Conservation (phyloP, 495 filamentous ascomycete genomes). For the Penicillium cataractarum region DNA sequence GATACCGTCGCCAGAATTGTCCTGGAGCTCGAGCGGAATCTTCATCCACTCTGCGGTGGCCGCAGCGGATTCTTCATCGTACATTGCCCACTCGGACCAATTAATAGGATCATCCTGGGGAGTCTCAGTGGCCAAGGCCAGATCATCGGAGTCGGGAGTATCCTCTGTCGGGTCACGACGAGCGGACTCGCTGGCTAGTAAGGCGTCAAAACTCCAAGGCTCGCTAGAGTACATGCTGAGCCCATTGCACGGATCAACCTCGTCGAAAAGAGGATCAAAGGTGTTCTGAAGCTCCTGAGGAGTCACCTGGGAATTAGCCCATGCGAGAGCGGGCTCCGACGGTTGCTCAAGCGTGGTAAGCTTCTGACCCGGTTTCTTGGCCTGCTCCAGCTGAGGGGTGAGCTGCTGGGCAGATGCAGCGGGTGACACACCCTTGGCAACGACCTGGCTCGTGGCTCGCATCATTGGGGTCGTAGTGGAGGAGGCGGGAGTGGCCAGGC, state of each 20-base stretch:
- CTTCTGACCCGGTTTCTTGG: constrained; percentile 30
- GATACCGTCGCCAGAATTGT: constrained; percentile 1
- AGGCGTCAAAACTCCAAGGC: neutral
- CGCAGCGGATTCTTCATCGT: constrained; percentile 24
- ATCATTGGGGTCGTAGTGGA: constrained; percentile 45
- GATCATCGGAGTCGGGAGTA: constrained; percentile 47
- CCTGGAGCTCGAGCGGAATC: constrained; percentile 22
- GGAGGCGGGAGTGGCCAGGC: constrained; percentile 42
- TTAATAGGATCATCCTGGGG: constrained; percentile 37
- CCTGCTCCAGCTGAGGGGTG: constrained; percentile 43
- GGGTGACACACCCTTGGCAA: constrained; percentile 45
- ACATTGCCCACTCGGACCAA: constrained; percentile 20
- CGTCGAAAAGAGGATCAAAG: constrained; percentile 30
- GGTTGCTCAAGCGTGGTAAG: constrained; percentile 36
- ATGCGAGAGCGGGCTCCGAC: constrained; percentile 19
- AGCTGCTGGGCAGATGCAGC: constrained; percentile 43
- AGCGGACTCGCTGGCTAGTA: neutral
- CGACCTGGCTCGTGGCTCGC: constrained; percentile 43
- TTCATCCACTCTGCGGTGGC: constrained; percentile 21
- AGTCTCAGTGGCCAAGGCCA: constrained; percentile 39
- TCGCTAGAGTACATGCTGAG: constrained; percentile 39
- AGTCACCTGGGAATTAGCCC: constrained; percentile 49
- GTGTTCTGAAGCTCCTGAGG: constrained; percentile 46
- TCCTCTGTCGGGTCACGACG: constrained; percentile 39
- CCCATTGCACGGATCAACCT: neutral